Percentiles rank a stretch among this genome's conserved stretches.
Conservation (phyloP, 177 flowering plant genomes). For the Telopea speciosissima region DNA sequence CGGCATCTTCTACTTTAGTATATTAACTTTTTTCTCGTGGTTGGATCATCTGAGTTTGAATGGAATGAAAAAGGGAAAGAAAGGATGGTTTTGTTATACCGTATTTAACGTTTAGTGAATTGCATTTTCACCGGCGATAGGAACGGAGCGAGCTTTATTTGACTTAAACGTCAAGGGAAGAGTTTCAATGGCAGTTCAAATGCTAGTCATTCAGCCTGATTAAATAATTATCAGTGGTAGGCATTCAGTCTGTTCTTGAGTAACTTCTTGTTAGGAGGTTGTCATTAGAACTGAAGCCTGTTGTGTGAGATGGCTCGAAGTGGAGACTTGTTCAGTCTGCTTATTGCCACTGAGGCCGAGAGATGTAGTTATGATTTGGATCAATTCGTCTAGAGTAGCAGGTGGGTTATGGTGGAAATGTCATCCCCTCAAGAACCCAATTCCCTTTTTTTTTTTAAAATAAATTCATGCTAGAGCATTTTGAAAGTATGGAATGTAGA, state of each 20-base stretch:
- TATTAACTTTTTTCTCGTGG: not conserved
- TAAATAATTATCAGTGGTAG: no score
- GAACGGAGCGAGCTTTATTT: no score
- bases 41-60: not conserved
- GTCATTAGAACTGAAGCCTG: not conserved
- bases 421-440: not conserved
- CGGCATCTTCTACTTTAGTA: not conserved
- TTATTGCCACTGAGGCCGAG: not conserved
- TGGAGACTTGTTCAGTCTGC: not conserved
- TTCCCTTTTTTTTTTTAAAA: not conserved
- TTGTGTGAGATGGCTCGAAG: no score
- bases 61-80: not conserved
- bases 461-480: not conserved
- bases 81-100: no score
- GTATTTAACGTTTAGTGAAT: no score
- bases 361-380: not conserved
- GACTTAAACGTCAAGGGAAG: not conserved
- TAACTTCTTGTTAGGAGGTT: not conserved
- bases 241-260: no score
- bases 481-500: not conserved
- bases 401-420: not conserved
- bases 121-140: no score
- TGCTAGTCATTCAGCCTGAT: not conserved
- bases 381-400: not conserved
- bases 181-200: not conserved